A percentile compares a stretch with the other conserved stretches of the same genome.
Evolutionary conservation across 495 filamentous ascomycete genomes (phyloP).

Genomic region (Poronia punctata): DNA sequence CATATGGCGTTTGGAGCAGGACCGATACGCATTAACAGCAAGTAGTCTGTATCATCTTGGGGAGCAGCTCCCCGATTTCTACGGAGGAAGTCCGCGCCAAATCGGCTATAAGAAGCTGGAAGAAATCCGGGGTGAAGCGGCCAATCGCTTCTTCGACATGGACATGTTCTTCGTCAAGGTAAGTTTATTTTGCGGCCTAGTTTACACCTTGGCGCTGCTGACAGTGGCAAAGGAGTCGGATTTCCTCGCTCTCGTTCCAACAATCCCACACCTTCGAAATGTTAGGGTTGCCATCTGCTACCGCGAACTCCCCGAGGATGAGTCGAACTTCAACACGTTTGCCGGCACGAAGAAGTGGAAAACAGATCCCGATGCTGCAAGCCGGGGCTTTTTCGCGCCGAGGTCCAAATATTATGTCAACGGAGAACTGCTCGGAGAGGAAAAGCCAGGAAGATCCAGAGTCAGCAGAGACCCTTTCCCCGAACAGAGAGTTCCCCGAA

Average conservation of each 20-base stretch:
- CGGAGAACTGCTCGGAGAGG: slow-evolving; percentile 37
- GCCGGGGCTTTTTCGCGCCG: slow-evolving; percentile 33
- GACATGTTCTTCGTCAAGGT: slow-evolving; percentile 77
- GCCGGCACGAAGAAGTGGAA: slow-evolving; percentile 42
- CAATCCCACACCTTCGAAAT: slow-evolving; percentile 60
- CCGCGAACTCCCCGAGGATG: slow-evolving; percentile 42
- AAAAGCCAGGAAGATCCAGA: slow-evolving; percentile 24
- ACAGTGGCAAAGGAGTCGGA: slow-evolving; percentile 52
- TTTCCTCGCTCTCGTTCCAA: slow-evolving; percentile 65
- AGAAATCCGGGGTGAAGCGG: slow-evolving; percentile 35
- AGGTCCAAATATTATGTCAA: slow-evolving; percentile 42
- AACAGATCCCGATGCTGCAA: slow-evolving; percentile 40
- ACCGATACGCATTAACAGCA: slow-evolving; percentile 41
- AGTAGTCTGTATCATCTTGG: slow-evolving; percentile 38
- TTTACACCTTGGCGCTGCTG: slow-evolving; percentile 13
- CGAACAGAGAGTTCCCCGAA: slow-evolving; percentile 37
- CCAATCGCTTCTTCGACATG: slow-evolving; percentile 43
- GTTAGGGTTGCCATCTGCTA: slow-evolving; percentile 50
- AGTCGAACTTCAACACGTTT: slow-evolving; percentile 30
- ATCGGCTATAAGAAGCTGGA: slow-evolving; percentile 32
- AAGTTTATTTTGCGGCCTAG: slow-evolving; percentile 12
- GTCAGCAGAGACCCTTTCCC: slow-evolving; percentile 40
- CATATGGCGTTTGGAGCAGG: slow-evolving; percentile 44
- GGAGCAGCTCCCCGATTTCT: slow-evolving; percentile 36
- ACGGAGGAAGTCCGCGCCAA: slow-evolving; percentile 31